Conservation (phyloP, 2,329 filamentous ascomycete genomes). For the Nigrograna mackinnonii region DNA sequence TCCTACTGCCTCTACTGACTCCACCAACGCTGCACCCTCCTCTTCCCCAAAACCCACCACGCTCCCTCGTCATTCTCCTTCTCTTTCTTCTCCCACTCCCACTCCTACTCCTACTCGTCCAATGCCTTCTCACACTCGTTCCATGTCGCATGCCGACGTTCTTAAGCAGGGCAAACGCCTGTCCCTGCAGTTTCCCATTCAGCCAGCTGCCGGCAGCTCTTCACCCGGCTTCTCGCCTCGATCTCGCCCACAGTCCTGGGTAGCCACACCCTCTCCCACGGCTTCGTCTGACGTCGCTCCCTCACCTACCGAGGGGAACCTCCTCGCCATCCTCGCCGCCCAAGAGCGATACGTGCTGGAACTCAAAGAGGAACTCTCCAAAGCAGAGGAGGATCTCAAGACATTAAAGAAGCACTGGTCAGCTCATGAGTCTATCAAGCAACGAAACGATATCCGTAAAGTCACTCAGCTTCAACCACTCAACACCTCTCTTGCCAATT, state of each 20-base stretch:
- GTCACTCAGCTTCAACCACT: slow-evolving; percentile 60
- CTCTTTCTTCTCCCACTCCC: background rate
- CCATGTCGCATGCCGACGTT: slow-evolving; percentile 38
- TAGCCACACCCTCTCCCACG: slow-evolving; percentile 33
- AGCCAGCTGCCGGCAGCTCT: slow-evolving; percentile 38
- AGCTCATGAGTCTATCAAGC: slow-evolving; percentile 74
- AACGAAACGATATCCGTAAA: slow-evolving; percentile 66
- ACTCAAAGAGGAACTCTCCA: slow-evolving; percentile 83
- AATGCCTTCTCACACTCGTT: slow-evolving; percentile 32
- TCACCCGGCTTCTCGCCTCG: slow-evolving; percentile 33
- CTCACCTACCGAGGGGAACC: slow-evolving; percentile 44
- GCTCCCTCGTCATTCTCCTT: slow-evolving; percentile 6
- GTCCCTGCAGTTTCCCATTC: slow-evolving; percentile 54
- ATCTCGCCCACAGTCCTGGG: slow-evolving; percentile 43
- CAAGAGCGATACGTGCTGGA: slow-evolving; percentile 92
- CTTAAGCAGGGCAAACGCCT: slow-evolving; percentile 47
- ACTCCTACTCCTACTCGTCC: background rate
- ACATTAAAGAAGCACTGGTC: slow-evolving; percentile 85
- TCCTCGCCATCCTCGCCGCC: slow-evolving; percentile 87
- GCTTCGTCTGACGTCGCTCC: slow-evolving; percentile 27
- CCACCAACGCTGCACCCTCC: background rate
- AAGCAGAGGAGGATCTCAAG: slow-evolving; percentile 77
- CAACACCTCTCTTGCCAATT: slow-evolving; percentile 42
- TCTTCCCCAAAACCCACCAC: background rate
- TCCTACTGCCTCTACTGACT: slow-evolving; percentile 3